Conservation (phyloP, 208 protist genomes). For the Crithidia sp. region DNA sequence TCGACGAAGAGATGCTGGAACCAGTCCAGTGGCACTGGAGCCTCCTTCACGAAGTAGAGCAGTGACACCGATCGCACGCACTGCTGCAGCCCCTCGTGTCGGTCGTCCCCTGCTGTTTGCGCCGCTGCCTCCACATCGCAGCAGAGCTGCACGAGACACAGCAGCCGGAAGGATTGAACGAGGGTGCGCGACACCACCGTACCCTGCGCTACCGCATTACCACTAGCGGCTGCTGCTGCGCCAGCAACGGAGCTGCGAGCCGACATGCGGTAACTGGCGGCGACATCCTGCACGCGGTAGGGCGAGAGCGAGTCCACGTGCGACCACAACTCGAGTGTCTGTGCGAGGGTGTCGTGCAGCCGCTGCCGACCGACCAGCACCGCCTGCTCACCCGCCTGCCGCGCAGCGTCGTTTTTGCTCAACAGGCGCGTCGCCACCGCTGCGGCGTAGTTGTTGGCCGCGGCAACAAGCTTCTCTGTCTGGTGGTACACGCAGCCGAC, state of each 20-base stretch:
- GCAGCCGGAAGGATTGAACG: conserved; percentile 74
- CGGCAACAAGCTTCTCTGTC: conserved; percentile 61
- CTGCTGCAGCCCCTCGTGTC: not conserved
- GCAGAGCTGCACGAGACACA: conserved; percentile 47
- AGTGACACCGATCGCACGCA: conserved; percentile 30
- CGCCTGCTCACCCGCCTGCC: conserved; percentile 5
- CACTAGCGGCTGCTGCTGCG: not conserved
- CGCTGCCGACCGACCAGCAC: conserved; percentile 18
- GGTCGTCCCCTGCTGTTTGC: conserved; percentile 18
- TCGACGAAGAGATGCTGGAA: conserved; percentile 47
- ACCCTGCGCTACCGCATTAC: conserved; percentile 8
- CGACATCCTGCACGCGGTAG: conserved; percentile 50
- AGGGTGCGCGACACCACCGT: conserved; percentile 63
- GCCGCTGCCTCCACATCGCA: conserved; percentile 13
- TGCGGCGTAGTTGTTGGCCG: conserved; percentile 70
- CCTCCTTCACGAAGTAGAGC: conserved; percentile 37
- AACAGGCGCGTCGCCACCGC: conserved; percentile 33
- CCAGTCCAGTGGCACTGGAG: conserved; percentile 58
- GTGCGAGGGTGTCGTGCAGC: conserved; percentile 17
- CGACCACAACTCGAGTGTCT: conserved; percentile 40
- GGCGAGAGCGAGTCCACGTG: conserved; percentile 49
- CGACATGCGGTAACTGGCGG: conserved; percentile 45
- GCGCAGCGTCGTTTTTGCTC: not conserved
- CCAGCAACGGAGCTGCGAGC: conserved; percentile 23
- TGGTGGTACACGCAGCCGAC: conserved; percentile 49